These are phyloP conservation scores for Arachnomyces sp. DNA, from an alignment of 2,329 filamentous ascomycete species.

Conservation along the genomic window DNA sequence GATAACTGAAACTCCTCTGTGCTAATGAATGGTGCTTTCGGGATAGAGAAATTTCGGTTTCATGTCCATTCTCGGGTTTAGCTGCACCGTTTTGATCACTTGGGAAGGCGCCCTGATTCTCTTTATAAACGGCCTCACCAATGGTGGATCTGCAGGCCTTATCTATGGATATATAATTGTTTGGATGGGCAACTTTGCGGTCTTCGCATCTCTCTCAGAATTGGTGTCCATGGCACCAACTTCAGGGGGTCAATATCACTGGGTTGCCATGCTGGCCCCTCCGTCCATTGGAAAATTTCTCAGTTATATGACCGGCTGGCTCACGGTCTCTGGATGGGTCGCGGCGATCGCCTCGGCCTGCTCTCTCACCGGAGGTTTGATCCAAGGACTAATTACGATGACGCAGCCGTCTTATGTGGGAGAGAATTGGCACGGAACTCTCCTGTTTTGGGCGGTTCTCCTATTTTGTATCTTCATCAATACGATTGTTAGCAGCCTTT, in stretches of 20 bases:
- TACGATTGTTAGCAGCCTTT: constrained; percentile 36
- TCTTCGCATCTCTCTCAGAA: constrained; percentile 34
- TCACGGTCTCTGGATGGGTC: constrained; percentile 32
- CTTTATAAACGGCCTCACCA: constrained; percentile 17
- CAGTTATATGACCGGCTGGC: constrained; percentile 33
- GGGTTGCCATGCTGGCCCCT: constrained; percentile 32
- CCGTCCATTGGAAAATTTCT: constrained; percentile 26
- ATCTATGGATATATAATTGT: constrained; percentile 31
- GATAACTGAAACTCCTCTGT: background rate
- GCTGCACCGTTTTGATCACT: constrained; percentile 29
- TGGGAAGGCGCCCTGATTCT: constrained; percentile 25
- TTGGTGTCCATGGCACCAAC: constrained; percentile 35
- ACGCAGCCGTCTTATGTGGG: constrained; percentile 22
- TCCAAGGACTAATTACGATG: constrained; percentile 29
- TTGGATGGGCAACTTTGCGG: constrained; percentile 30
- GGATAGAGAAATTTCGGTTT: constrained; percentile 23
- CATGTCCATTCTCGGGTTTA: constrained; percentile 31
- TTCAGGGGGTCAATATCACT: constrained; percentile 35
- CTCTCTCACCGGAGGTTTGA: constrained; percentile 27
- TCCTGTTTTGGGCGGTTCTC: constrained; percentile 44
- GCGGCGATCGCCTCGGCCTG: constrained; percentile 27
- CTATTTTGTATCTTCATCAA: constrained; percentile 45
- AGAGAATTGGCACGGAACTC: constrained; percentile 32
- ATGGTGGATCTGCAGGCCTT: constrained; percentile 30
- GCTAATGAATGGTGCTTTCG: background rate